phyloP scores from a whole-genome alignment of 768 basidiomycete species.

The Leucocoprinus birnbaumii region DNA sequence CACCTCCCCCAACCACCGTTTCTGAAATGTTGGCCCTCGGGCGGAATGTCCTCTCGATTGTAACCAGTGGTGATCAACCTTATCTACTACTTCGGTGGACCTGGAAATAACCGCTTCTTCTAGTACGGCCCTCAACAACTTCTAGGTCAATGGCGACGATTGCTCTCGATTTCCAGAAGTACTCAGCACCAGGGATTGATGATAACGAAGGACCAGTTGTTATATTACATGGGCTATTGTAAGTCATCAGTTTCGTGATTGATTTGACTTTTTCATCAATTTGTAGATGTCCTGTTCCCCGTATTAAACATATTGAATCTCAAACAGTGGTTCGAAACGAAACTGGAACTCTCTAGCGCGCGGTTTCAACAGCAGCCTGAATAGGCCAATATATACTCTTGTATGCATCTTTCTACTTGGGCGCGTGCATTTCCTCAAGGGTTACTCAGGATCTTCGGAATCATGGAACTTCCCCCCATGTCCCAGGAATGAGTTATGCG shows the following conservation, averaged over 20 bases:
- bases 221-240: slow-evolving; percentile 68
- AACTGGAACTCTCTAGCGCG: slow-evolving; percentile 87
- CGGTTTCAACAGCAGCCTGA: slow-evolving; percentile 56
- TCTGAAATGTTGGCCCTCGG: no score
- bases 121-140: not conserved
- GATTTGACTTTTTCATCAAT: slow-evolving; percentile 5
- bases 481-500: slow-evolving; percentile 65
- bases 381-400: slow-evolving; percentile 70
- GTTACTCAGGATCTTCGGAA: slow-evolving; percentile 76
- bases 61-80: no score
- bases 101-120: no score
- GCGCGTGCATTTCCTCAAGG: no score
- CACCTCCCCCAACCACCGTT: no score
- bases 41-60: no score
- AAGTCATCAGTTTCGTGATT: slow-evolving; percentile 18
- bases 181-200: not conserved
- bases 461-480: slow-evolving; percentile 82
- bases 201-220: slow-evolving; percentile 42
- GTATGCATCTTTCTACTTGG: slow-evolving; percentile 27
- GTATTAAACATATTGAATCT: not conserved
- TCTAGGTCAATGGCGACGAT: not conserved
- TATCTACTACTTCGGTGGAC: no score
- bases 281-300: slow-evolving; percentile 1
- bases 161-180: slow-evolving; percentile 1
- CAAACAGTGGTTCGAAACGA: slow-evolving; percentile 77